Evolutionary conservation across 1,284 basidiomycete genomes (phyloP).

Genomic region (Ganoderma sinense): DNA sequence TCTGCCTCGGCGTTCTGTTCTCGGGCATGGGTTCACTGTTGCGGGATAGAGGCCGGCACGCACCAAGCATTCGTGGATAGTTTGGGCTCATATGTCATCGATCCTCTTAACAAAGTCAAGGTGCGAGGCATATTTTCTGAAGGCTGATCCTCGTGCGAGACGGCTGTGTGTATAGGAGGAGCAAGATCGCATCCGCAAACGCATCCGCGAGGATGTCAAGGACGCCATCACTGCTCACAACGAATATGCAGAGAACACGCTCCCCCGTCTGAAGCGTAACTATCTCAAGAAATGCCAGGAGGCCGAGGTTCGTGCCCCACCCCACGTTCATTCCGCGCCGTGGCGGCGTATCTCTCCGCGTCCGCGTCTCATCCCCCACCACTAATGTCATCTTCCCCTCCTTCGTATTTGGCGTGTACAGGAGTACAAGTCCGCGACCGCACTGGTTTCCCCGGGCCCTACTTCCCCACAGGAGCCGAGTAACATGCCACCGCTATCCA

Average conservation of each 20-base stretch:
- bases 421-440: constrained; percentile 68
- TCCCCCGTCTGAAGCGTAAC: constrained; percentile 80
- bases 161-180: constrained; percentile 63
- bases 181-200: constrained; percentile 86
- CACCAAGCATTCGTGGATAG: constrained; percentile 79
- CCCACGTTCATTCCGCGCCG: not conserved
- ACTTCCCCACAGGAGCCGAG: constrained; percentile 34
- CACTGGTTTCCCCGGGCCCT: constrained; percentile 37
- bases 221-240: constrained; percentile 74
- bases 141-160: constrained; percentile 8
- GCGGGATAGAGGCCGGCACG: constrained; percentile 75
- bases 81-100: constrained; percentile 76
- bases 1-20: constrained; percentile 5
- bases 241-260: constrained; percentile 77
- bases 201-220: constrained; percentile 91
- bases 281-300: constrained; percentile 87
- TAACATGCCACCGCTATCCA: constrained; percentile 40
- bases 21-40: not conserved
- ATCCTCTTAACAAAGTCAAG: constrained; percentile 70
- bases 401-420: constrained; percentile 35
- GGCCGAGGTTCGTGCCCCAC: constrained; percentile 65
- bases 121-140: constrained; percentile 45
- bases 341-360: not conserved
- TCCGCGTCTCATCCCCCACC: not conserved
- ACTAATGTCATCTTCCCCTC: not conserved